Percentiles rank a stretch among this genome's conserved stretches.
These are phyloP conservation scores for Detonula confervacea DNA, from an alignment of 352 stramenopile genomes.

Conservation along the genomic window DNA sequence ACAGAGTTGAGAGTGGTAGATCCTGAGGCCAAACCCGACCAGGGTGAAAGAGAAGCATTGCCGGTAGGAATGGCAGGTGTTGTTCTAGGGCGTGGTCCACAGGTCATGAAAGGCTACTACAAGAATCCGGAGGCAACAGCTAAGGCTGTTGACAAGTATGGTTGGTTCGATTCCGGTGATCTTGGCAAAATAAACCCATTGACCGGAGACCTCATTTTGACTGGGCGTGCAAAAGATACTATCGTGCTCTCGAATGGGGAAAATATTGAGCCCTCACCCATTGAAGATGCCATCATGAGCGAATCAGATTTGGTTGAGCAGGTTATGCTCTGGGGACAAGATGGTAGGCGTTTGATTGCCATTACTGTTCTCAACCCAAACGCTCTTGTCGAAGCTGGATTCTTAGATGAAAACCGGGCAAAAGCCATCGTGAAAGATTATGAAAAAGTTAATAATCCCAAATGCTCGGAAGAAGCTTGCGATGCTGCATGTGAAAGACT, in stretches of 20 bases:
- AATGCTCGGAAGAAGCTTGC: constrained; percentile 69
- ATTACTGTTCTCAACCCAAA: constrained; percentile 75
- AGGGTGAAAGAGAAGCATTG: constrained; percentile 56
- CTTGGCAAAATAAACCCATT: constrained; percentile 93
- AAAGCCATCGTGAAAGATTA: constrained; percentile 62
- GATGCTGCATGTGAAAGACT: constrained; percentile 48
- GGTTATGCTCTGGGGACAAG: constrained; percentile 82
- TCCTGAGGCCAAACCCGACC: constrained; percentile 57
- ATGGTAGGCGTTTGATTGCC: constrained; percentile 71
- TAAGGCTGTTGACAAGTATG: constrained; percentile 91
- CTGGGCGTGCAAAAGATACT: constrained; percentile 88
- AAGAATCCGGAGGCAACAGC: constrained; percentile 92
- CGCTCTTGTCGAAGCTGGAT: constrained; percentile 62
- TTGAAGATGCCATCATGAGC: constrained; percentile 84
- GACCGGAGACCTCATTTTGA: constrained; percentile 88
- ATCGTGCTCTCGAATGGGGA: constrained; percentile 87
- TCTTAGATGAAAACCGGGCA: constrained; percentile 46
- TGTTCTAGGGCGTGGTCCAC: constrained; percentile 78
- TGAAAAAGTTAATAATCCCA: constrained; percentile 81
- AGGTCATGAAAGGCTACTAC: constrained; percentile 93
- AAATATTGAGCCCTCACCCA: constrained; percentile 83
- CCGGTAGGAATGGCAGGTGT: constrained; percentile 71
- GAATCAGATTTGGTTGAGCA: constrained; percentile 74
- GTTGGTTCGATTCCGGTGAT: constrained; percentile 98
- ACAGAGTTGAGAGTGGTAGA: constrained; percentile 81